Percentiles rank a stretch among this genome's conserved stretches.
Conservation (phyloP, 176 grass and related monocot species). For the Coix lacrymajobi region DNA sequence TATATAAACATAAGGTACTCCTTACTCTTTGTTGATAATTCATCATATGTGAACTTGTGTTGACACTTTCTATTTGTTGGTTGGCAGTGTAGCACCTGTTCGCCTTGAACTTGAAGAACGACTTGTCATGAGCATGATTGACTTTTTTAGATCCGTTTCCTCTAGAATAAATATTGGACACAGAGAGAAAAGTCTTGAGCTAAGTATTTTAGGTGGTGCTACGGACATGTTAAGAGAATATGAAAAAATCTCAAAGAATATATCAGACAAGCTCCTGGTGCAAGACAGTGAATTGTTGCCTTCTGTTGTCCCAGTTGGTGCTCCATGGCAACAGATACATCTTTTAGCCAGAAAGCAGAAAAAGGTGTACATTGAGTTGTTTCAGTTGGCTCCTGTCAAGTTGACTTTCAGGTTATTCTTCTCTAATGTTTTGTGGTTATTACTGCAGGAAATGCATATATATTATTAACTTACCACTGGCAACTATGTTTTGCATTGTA, state of each 20-base stretch:
- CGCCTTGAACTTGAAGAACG: conserved; percentile 92
- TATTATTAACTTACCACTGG: conserved; percentile 22
- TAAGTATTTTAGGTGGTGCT: conserved; percentile 41
- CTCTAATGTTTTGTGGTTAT: conserved; percentile 17
- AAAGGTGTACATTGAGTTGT: conserved; percentile 86
- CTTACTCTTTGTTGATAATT: conserved; percentile 1
- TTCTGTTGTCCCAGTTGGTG: conserved; percentile 77
- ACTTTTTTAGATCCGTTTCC: conserved; percentile 73
- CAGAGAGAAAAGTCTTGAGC: conserved; percentile 58
- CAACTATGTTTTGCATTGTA: conserved; percentile 38
- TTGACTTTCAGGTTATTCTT: conserved; percentile 84
- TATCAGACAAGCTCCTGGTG: conserved; percentile 31
- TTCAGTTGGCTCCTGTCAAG: conserved; percentile 72
- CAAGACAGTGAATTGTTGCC: conserved; percentile 58
- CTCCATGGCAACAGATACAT: conserved; percentile 94
- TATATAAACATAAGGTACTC: conserved; percentile 74
- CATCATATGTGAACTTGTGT: conserved; percentile 9
- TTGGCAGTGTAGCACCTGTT: conserved; percentile 78
- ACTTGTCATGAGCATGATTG: conserved; percentile 81
- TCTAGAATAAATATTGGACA: conserved; percentile 64
- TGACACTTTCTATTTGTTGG: conserved; percentile 26
- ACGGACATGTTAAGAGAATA: conserved; percentile 42
- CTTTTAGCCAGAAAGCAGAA: conserved; percentile 87
- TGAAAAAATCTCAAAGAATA: conserved; percentile 35
- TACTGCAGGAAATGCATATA: neutral